A percentile compares a stretch with the other conserved stretches of the same genome.
phyloP scores from a whole-genome alignment of 495 filamentous ascomycete genomes.

The Oidiodendron maius region DNA sequence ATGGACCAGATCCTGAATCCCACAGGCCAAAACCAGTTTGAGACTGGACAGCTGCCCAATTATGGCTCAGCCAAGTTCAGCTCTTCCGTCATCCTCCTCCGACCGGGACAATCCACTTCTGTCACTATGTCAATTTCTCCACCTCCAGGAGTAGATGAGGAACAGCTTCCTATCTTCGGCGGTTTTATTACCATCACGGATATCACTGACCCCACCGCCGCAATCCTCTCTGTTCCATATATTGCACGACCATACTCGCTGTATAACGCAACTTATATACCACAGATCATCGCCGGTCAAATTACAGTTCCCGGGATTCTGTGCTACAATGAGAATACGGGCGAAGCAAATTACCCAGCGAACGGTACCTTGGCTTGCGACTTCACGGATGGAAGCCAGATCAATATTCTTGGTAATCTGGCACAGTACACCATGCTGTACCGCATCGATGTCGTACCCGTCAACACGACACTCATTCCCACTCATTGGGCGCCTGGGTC shows the following conservation, averaged over 20 bases:
- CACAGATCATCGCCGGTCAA: background rate
- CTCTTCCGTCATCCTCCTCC: conserved; percentile 14
- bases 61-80: conserved; percentile 24
- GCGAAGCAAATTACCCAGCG: no score
- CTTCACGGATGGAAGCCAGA: no score
- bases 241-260: conserved; percentile 22
- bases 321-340: background rate
- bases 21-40: no score
- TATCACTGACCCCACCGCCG: no score
- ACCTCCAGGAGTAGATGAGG: conserved; percentile 15
- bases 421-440: background rate
- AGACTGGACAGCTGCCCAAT: no score
- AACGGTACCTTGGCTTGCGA: no score
- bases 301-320: background rate
- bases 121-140: conserved; percentile 17
- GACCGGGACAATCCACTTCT: conserved; percentile 9
- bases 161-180: conserved; percentile 21
- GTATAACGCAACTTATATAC: conserved; percentile 11
- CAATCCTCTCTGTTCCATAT: conserved; percentile 24
- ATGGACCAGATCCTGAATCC: no score
- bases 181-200: conserved; percentile 20
- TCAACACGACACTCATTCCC: no score
- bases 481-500: no score
- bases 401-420: background rate
- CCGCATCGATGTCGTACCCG: background rate